phyloP scores from a whole-genome alignment of 805 yeast species.

The Kluyveromyces wickerhamii region DNA sequence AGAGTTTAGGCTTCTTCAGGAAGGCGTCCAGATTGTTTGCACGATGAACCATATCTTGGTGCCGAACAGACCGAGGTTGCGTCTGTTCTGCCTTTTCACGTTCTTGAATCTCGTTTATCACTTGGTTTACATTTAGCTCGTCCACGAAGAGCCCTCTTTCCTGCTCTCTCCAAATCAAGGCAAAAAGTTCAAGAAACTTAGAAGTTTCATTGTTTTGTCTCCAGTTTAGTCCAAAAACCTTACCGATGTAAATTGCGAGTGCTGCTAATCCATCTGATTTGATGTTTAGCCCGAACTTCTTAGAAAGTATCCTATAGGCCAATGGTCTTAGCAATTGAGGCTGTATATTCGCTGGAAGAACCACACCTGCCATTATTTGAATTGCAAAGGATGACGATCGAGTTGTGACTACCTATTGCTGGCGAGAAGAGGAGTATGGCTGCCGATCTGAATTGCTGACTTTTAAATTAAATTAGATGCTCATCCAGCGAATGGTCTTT shows the following conservation, averaged over 20 bases:
- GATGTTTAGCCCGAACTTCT: conserved; percentile 85
- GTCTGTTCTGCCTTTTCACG: conserved; percentile 22
- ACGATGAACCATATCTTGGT: conserved; percentile 2
- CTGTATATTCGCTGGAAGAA: conserved; percentile 67
- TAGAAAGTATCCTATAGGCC: conserved; percentile 83
- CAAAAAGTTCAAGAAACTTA: conserved; percentile 59
- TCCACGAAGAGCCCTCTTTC: conserved; percentile 83
- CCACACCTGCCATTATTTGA: conserved; percentile 23
- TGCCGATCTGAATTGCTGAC: too few species aligned
- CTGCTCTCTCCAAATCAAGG: conserved; percentile 78
- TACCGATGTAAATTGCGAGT: conserved; percentile 70
- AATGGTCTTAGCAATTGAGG: conserved; percentile 83
- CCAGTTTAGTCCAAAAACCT: conserved; percentile 81
- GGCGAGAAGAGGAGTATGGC: conserved; percentile 6
- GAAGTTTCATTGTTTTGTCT: conserved; percentile 31
- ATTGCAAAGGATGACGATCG: too few species aligned
- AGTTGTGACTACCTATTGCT: conserved; percentile 3
- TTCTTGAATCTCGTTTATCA: conserved; percentile 51
- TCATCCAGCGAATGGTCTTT: too few species aligned
- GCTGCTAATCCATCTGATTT: conserved; percentile 75
- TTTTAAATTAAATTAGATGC: too few species aligned
- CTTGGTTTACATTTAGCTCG: conserved; percentile 55
- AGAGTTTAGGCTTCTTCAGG: conserved; percentile 10
- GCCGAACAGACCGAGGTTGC: conserved; percentile 6
- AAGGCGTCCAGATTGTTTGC: conserved; percentile 12